These are phyloP conservation scores for Curvularia eragrostidis DNA, from an alignment of 2,329 filamentous ascomycete species.

Conservation along the genomic window DNA sequence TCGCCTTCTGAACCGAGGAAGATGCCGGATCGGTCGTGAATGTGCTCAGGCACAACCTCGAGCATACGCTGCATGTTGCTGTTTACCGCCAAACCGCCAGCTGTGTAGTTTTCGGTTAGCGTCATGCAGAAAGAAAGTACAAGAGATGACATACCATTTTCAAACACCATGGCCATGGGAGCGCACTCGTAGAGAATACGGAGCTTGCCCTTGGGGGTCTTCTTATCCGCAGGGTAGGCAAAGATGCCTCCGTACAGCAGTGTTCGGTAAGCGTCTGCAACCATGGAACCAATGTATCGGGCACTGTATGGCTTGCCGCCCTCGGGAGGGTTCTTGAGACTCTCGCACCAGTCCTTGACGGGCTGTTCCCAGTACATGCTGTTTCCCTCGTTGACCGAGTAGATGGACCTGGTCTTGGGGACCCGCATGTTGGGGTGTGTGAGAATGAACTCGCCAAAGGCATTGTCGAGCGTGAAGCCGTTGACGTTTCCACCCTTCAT, in stretches of 20 bases:
- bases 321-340: constrained; percentile 78
- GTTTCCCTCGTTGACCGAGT: constrained; percentile 99
- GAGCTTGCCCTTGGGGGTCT: constrained; percentile 97
- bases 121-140: neutral
- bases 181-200: constrained; percentile 98
- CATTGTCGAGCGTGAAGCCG: constrained; percentile 96
- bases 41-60: constrained; percentile 85
- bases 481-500: constrained; percentile 94
- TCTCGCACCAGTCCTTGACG: constrained; percentile 87
- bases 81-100: constrained; percentile 90
- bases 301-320: constrained; percentile 89
- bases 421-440: constrained; percentile 95
- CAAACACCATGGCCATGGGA: constrained; percentile 98
- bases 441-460: constrained; percentile 97
- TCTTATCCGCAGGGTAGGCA: constrained; percentile 96
- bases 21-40: constrained; percentile 94
- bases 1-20: constrained; percentile 96
- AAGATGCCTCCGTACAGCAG: constrained; percentile 96
- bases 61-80: constrained; percentile 92
- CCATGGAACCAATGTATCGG: constrained; percentile 97
- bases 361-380: constrained; percentile 93
- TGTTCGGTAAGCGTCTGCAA: constrained; percentile 96
- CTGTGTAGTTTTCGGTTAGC: constrained; percentile 54
- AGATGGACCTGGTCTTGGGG: constrained; percentile 81
- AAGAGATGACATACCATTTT: constrained; percentile 76